These are phyloP conservation scores for Colletotrichum navitas DNA, from an alignment of 2,329 filamentous ascomycete genomes.

Conservation along the genomic window DNA sequence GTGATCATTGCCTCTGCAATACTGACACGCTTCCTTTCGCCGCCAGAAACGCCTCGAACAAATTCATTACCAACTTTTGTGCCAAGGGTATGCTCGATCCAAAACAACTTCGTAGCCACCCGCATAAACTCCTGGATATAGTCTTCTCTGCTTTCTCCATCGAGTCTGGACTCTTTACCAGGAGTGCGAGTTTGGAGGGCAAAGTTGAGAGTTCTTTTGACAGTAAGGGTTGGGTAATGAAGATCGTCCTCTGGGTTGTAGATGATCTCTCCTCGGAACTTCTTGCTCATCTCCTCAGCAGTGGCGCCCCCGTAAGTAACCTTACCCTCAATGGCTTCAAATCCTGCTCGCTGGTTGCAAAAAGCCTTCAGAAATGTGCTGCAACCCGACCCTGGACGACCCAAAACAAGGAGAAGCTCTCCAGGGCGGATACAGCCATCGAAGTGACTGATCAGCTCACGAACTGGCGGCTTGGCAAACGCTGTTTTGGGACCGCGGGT, in stretches of 20 bases:
- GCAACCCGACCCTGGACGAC: conserved; percentile 69
- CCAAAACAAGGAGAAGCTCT: conserved; percentile 70
- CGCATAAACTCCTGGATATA: conserved; percentile 66
- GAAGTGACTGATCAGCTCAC: conserved; percentile 62
- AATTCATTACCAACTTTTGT: conserved; percentile 78
- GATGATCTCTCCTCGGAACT: conserved; percentile 72
- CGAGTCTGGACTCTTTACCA: conserved; percentile 62
- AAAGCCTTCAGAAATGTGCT: conserved; percentile 72
- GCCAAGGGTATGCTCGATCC: conserved; percentile 75
- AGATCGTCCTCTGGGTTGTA: conserved; percentile 78
- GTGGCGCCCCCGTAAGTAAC: conserved; percentile 70
- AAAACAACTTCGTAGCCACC: conserved; percentile 77
- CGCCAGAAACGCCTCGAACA: conserved; percentile 71
- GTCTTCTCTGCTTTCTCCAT: conserved; percentile 70
- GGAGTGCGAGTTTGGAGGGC: conserved; percentile 73
- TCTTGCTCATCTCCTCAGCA: conserved; percentile 60
- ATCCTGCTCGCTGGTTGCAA: conserved; percentile 76
- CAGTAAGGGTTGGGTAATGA: conserved; percentile 77
- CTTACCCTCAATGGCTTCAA: conserved; percentile 73
- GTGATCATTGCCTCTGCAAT: conserved; percentile 78
- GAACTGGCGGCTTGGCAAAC: conserved; percentile 52
- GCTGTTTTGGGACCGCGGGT: conserved; percentile 49
- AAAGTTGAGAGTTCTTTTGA: conserved; percentile 76
- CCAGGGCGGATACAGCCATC: conserved; percentile 67
- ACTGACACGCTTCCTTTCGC: conserved; percentile 79